Conservation (phyloP, 2,329 filamentous ascomycete species). For the Fusarium camptoceras region DNA sequence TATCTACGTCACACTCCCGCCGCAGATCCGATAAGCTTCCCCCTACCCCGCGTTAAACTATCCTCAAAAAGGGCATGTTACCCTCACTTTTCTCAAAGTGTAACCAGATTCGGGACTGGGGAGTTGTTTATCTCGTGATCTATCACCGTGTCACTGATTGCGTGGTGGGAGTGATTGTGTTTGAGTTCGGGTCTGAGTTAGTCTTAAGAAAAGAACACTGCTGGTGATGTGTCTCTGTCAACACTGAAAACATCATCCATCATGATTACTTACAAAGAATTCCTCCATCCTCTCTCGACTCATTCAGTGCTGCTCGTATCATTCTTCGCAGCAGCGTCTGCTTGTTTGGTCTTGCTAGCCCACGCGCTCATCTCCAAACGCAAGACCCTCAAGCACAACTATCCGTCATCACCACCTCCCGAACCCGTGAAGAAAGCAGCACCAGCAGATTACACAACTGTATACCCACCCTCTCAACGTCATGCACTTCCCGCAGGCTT, state of each 20-base stretch:
- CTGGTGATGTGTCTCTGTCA: background rate
- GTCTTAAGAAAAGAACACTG: slow-evolving; percentile 33
- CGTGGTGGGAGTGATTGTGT: background rate
- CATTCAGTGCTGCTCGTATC: slow-evolving; percentile 18
- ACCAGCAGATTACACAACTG: slow-evolving; percentile 41
- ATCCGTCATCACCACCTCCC: slow-evolving; percentile 19
- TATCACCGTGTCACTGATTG: background rate
- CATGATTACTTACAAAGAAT: slow-evolving; percentile 31
- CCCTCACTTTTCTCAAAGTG: slow-evolving; percentile 27
- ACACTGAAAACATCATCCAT: background rate
- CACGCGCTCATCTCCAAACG: slow-evolving; percentile 34
- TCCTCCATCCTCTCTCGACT: background rate
- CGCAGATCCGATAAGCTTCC: slow-evolving; percentile 32
- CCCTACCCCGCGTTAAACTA: slow-evolving; percentile 36
- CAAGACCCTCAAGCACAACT: slow-evolving; percentile 28
- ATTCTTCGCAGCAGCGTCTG: slow-evolving; percentile 17
- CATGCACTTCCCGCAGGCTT: slow-evolving; percentile 19
- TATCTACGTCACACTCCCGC: slow-evolving; percentile 18
- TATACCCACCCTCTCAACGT: slow-evolving; percentile 47
- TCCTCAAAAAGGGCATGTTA: slow-evolving; percentile 36
- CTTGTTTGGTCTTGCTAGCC: slow-evolving; percentile 29
- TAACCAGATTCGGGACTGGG: slow-evolving; percentile 23
- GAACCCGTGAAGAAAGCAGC: slow-evolving; percentile 32
- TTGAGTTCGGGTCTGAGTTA: background rate
- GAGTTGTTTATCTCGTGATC: slow-evolving; percentile 22